Percentiles rank a stretch among this genome's conserved stretches.
Evolutionary conservation across 345 rosid species (phyloP).

Genomic region (Eucalyptus leucophloia): DNA sequence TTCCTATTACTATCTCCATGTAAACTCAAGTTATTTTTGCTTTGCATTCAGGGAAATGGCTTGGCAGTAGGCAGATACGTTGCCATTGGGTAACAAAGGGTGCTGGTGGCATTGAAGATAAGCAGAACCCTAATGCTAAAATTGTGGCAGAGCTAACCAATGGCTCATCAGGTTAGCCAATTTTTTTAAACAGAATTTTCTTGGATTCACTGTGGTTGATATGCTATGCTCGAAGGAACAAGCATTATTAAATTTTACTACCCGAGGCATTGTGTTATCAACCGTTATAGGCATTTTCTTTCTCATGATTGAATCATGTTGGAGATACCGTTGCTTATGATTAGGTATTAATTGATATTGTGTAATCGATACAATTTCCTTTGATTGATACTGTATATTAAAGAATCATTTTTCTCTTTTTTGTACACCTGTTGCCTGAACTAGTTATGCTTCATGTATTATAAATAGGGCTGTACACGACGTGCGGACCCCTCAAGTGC

Average conservation of each 20-base stretch:
- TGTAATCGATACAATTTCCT: no score
- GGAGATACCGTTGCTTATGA: no score
- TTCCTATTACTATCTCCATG: background rate
- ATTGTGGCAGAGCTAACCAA: constrained; percentile 65
- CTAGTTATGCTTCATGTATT: no score
- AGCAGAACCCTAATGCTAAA: constrained; percentile 66
- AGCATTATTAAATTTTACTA: background rate
- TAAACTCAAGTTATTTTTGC: background rate
- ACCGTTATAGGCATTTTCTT: background rate
- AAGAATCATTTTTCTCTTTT: no score
- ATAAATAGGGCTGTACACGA: no score
- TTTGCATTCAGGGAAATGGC: constrained; percentile 71
- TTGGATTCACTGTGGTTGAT: no score
- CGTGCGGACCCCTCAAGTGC: no score
- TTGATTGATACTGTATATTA: no score
- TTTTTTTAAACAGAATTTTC: no score
- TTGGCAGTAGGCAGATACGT: constrained; percentile 86
- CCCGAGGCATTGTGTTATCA: background rate
- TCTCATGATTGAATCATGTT: background rate
- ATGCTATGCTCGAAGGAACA: background rate
- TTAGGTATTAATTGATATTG: no score
- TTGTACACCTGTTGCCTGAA: no score
- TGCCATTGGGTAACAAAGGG: constrained; percentile 99
- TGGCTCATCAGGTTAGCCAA: constrained; percentile 60
- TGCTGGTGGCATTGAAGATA: constrained; percentile 71